Percentiles rank a stretch among this genome's conserved stretches.
Evolutionary conservation across 805 yeast species (phyloP).

Genomic region (Novakomyces olei): DNA sequence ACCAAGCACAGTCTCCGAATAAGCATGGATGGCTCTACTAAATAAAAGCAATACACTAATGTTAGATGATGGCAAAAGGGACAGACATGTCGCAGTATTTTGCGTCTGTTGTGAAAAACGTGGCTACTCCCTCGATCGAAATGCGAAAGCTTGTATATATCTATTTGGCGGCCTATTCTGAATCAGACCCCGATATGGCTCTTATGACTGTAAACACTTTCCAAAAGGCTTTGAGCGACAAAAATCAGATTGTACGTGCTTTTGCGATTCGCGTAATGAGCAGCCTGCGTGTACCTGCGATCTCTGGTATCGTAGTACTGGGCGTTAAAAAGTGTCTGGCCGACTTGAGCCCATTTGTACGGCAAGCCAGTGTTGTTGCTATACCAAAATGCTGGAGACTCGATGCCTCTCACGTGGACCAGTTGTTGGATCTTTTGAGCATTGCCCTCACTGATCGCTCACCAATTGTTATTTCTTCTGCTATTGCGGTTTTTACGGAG

Average conservation of each 20-base stretch:
- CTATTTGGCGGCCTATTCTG: constrained; percentile 56
- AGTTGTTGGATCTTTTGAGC: constrained; percentile 26
- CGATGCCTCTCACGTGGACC: constrained; percentile 24
- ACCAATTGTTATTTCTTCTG: constrained; percentile 43
- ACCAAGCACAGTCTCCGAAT: too few species aligned
- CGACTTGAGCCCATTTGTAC: constrained; percentile 58
- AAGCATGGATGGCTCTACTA: too few species aligned
- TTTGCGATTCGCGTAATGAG: constrained; percentile 59
- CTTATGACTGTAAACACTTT: constrained; percentile 74
- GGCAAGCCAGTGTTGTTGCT: constrained; percentile 61
- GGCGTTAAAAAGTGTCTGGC: constrained; percentile 44
- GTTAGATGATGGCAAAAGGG: constrained; percentile 17
- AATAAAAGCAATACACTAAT: too few species aligned
- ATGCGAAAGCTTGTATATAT: constrained; percentile 57
- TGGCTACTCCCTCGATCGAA: constrained; percentile 42
- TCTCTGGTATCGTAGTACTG: constrained; percentile 53
- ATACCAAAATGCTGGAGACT: constrained; percentile 33
- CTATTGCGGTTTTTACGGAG: constrained; percentile 34
- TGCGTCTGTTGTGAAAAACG: constrained; percentile 76
- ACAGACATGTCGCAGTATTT: constrained; percentile 30
- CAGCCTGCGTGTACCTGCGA: constrained; percentile 62
- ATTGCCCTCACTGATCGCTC: constrained; percentile 43
- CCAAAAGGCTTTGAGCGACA: constrained; percentile 59
- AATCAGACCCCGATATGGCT: constrained; percentile 71
- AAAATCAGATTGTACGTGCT: constrained; percentile 43